Percentiles rank a stretch among this genome's conserved stretches.
These are phyloP conservation scores for Thelephora terrestris DNA, from an alignment of 1,284 basidiomycete genomes.

Conservation along the genomic window DNA sequence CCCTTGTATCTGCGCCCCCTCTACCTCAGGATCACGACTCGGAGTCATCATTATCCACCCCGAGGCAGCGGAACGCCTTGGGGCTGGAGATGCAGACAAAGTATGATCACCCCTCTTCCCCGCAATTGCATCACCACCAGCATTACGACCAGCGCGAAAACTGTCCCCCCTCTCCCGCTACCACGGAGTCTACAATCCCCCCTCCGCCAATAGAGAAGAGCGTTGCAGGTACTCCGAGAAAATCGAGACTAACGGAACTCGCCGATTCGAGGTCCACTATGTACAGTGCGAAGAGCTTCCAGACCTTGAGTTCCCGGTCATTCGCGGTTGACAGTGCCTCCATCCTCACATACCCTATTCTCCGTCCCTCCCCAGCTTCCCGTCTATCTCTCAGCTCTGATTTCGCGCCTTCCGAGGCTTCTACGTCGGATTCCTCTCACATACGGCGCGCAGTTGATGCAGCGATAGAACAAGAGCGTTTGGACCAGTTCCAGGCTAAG, in stretches of 20 bases:
- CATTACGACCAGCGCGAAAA: too few relatives aligned
- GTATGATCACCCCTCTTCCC: too few relatives aligned
- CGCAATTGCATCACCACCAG: too few relatives aligned
- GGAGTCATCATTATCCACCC: too few relatives aligned
- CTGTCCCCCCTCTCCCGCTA: too few relatives aligned
- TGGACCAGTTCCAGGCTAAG: constrained; percentile 12
- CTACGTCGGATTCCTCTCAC: constrained; percentile 43
- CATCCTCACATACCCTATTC: constrained; percentile 52
- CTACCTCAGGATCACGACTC: too few relatives aligned
- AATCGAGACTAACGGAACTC: constrained; percentile 53
- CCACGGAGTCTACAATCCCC: constrained; percentile 2
- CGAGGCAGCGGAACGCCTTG: too few relatives aligned
- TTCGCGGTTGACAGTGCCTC: constrained; percentile 42
- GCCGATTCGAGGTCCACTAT: constrained; percentile 46
- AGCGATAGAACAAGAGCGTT: constrained; percentile 27
- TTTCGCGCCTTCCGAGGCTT: constrained; percentile 11
- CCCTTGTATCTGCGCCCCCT: too few relatives aligned
- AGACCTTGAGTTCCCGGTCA: constrained; percentile 36
- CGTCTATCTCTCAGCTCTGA: constrained; percentile 26
- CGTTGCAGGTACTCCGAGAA: constrained; percentile 19
- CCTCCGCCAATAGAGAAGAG: background rate
- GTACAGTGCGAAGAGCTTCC: constrained; percentile 20
- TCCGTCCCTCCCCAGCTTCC: constrained; percentile 54
- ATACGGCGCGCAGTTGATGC: constrained; percentile 52
- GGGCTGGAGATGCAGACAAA: too few relatives aligned